phyloP scores from a whole-genome alignment of 352 stramenopile genomes.

The Phytophthora sp. region DNA sequence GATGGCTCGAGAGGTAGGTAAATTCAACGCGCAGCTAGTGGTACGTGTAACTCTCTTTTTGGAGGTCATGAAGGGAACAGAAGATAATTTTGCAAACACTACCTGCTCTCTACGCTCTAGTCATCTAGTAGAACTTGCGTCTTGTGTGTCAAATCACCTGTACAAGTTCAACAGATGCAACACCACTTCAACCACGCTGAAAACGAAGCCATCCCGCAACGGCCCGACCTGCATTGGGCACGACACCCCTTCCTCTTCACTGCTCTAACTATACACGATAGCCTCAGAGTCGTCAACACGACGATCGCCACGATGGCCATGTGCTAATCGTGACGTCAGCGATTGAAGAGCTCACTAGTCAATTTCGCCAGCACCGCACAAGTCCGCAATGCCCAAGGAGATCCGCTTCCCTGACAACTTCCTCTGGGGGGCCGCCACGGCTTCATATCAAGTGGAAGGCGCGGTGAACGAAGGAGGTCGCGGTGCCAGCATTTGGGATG shows the following conservation, averaged over 20 bases:
- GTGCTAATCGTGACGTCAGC: background rate
- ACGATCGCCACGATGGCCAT: background rate
- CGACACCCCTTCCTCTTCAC: constrained; percentile 1
- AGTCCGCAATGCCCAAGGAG: constrained; percentile 34
- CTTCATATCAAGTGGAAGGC: constrained; percentile 94
- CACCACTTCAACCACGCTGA: constrained; percentile 24
- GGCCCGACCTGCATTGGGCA: background rate
- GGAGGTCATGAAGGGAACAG: too few relatives aligned
- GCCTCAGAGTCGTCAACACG: background rate
- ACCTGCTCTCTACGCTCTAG: too few relatives aligned
- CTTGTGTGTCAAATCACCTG: constrained; percentile 1
- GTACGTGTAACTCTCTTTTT: too few relatives aligned
- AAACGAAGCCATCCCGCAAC: constrained; percentile 1
- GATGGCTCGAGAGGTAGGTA: background rate
- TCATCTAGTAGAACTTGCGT: too few relatives aligned
- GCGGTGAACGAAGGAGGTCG: constrained; percentile 78
- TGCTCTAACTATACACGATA: background rate
- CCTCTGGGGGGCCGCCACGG: constrained; percentile 87
- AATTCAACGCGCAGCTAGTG: too few relatives aligned
- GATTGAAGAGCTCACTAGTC: constrained; percentile 20
- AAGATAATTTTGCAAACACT: too few relatives aligned
- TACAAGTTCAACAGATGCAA: constrained; percentile 14
- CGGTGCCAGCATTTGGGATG: constrained; percentile 91
- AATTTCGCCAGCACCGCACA: constrained; percentile 10
- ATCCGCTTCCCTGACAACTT: constrained; percentile 68